Evolutionary conservation across 106 monocot genomes (phyloP).

Genomic region (Gastrodia elata): DNA sequence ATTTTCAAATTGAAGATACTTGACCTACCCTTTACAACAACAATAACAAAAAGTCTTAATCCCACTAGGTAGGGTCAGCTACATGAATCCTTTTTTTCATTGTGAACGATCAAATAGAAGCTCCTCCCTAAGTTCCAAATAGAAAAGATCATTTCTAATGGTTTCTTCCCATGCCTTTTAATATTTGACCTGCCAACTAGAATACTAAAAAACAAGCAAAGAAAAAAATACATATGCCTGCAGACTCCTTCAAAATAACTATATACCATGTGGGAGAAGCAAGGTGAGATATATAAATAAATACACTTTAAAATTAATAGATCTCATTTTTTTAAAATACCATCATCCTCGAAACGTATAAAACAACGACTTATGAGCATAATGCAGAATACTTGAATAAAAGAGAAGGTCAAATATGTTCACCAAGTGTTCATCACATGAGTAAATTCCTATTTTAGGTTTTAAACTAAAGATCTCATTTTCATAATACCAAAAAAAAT

Average conservation of each 20-base stretch:
- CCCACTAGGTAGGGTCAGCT: too few species aligned
- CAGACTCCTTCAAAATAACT: background rate
- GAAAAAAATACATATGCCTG: background rate
- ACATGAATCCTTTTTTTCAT: too few species aligned
- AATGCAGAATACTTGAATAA: background rate
- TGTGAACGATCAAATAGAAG: too few species aligned
- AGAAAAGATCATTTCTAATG: too few species aligned
- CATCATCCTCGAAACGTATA: too few species aligned
- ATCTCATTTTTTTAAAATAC: background rate
- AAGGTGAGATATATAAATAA: background rate
- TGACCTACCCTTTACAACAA: too few species aligned
- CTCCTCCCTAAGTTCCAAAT: too few species aligned
- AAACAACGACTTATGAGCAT: too few species aligned
- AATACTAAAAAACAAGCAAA: background rate
- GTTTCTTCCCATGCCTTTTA: too few species aligned
- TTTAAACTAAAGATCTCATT: background rate
- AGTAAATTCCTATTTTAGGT: background rate
- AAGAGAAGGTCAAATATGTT: background rate
- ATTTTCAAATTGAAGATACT: background rate
- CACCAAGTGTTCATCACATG: background rate
- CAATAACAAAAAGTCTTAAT: too few species aligned
- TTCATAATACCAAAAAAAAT: background rate
- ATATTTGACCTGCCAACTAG: background rate
- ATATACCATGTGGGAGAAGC: background rate
- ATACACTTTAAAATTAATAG: background rate